Conservation (phyloP, 257 asterid genomes). For the Solanum virginianum region DNA sequence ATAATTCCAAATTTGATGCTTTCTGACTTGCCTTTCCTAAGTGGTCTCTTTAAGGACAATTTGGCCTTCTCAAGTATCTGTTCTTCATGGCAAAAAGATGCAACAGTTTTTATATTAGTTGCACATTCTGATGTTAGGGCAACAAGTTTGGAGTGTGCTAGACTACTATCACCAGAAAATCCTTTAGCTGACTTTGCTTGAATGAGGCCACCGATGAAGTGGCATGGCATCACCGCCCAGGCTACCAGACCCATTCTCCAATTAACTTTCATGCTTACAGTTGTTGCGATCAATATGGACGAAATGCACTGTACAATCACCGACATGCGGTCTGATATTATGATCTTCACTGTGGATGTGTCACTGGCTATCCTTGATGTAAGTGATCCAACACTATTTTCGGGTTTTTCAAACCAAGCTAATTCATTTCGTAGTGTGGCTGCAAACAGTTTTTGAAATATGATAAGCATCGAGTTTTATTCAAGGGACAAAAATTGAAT, state of each 20-base stretch:
- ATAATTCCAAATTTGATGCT: conserved; percentile 61
- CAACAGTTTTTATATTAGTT: conserved; percentile 54
- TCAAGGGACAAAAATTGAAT: neutral
- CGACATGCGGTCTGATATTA: conserved; percentile 70
- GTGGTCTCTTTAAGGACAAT: conserved; percentile 29
- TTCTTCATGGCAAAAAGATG: conserved; percentile 68
- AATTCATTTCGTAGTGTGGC: conserved; percentile 55
- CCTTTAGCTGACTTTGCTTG: conserved; percentile 88
- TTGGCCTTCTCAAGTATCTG: conserved; percentile 47
- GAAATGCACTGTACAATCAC: conserved; percentile 79
- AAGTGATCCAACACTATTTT: conserved; percentile 50
- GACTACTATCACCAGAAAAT: conserved; percentile 41
- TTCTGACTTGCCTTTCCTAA: conserved; percentile 37
- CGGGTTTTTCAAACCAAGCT: conserved; percentile 75
- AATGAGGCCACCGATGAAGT: conserved; percentile 73
- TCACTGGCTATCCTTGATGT: conserved; percentile 59
- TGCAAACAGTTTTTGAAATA: conserved; percentile 15
- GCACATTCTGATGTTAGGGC: conserved; percentile 72
- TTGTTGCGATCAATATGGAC: conserved; percentile 64
- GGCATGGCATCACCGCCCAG: conserved; percentile 91
- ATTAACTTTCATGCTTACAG: conserved; percentile 54
- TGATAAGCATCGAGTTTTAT: neutral
- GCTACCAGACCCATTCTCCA: conserved; percentile 87
- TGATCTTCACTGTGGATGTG: conserved; percentile 68
- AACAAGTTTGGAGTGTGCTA: conserved; percentile 53